Base-by-base conservation (phyloP, 192 early-diverging fungal genomes). In the Coemansia sp. region DNA sequence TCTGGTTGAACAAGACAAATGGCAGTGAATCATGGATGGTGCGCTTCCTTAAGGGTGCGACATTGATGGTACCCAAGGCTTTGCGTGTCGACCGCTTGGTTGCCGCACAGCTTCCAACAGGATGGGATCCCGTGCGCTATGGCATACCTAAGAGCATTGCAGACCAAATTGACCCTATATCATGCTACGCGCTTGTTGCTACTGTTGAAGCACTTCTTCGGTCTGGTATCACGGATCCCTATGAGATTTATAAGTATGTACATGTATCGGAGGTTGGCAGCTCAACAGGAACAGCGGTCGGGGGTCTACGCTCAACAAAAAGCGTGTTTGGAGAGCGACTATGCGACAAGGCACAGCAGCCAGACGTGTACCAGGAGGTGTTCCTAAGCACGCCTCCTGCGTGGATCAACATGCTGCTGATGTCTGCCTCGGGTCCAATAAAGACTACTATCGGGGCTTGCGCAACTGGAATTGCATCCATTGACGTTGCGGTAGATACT, bases 331-430 rank as follows among this genome's bases (percentile, higher is more conserved):
- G 84, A 57, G 92, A 91, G 51, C 92, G 95, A 54, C 64, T 85
- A 5, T 70, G 91, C 42, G 95, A 95, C 72, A 86, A 87, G 73
- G 91, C 90, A 63, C 87, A 94, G 21, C 92, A 93, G 75, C 87
- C 90, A 63, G 95, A 97, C 74, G 92, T 97, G 65, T 86, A 95
- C 62, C 94, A 97, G 70, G 95, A 97, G 81, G 87, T 88, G n/a
- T 97, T 97, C 85, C 89, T 95, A 74, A 95, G 92, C 87, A 95
- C 94, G 58, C 92, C 92, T 88, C 87, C 94, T 39, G 95, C 93
- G 50, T 97, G 95, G 95, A 85, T 97, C 64, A 97, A 97, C 84
- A 86, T 97, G 89, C 86, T 97, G 68, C 82, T 97, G 54, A 84
- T 97, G 46, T 95, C 93, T 14, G 87, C 93, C 11, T 92, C 93